Evolutionary conservation across 129 eudicot genomes (phyloP).

Genomic region (Ambrosia trifida): DNA sequence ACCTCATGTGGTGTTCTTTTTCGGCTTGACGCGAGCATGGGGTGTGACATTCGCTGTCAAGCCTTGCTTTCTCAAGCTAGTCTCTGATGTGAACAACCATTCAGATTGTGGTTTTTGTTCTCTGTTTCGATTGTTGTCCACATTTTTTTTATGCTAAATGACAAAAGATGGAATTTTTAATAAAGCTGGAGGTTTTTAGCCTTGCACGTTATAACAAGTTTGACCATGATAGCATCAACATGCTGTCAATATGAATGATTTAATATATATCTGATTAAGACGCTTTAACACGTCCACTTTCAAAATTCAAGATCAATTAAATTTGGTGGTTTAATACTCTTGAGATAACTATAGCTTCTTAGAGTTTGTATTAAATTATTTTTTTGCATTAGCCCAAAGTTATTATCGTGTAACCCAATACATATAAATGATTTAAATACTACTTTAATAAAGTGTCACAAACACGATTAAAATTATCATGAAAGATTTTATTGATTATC

Average conservation of each 20-base stretch:
- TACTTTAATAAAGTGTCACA: too few relatives aligned
- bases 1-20: conserved; percentile 64
- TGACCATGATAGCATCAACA: not conserved
- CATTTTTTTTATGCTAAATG: not conserved
- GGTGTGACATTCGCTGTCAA: conserved; percentile 35
- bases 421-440: too few relatives aligned
- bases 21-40: conserved; percentile 53
- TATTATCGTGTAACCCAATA: too few relatives aligned
- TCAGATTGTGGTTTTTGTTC: conserved; percentile 37
- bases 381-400: too few relatives aligned
- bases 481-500: too few relatives aligned
- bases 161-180: not conserved
- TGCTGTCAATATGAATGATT: not conserved
- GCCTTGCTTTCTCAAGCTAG: conserved; percentile 48
- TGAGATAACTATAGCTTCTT: too few relatives aligned
- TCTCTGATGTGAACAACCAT: conserved; percentile 52
- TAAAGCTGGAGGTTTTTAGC: not conserved
- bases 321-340: not conserved
- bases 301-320: not conserved
- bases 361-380: too few relatives aligned
- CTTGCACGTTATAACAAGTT: conserved; percentile 11
- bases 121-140: not conserved
- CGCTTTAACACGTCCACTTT: not conserved
- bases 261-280: not conserved
- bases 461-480: too few relatives aligned